A percentile compares a stretch with the other conserved stretches of the same genome.
These are phyloP conservation scores for Thermoascus crustaceus DNA, from an alignment of 2,329 filamentous ascomycete species.

Conservation along the genomic window DNA sequence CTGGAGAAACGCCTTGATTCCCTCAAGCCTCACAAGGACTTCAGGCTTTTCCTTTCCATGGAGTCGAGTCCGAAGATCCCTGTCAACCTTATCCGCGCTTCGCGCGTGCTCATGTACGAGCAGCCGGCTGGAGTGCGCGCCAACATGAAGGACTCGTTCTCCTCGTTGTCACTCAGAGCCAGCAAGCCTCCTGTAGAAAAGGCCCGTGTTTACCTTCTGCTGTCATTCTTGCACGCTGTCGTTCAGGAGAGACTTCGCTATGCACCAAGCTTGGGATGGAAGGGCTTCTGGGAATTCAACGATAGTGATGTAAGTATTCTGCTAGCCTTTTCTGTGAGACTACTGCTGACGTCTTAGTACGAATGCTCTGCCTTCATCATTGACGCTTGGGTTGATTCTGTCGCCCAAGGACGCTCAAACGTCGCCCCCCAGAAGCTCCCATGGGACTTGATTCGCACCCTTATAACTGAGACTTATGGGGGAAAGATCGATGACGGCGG, in stretches of 20 bases:
- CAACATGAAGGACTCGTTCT: slow-evolving; percentile 97
- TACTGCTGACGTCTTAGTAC: slow-evolving; percentile 53
- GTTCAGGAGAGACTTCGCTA: slow-evolving; percentile 92
- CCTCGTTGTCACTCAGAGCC: slow-evolving; percentile 67
- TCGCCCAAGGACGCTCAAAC: slow-evolving; percentile 79
- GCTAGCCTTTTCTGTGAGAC: background rate
- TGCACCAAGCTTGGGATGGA: slow-evolving; percentile 90
- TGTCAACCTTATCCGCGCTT: slow-evolving; percentile 87
- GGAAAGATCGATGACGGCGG: slow-evolving; percentile 91
- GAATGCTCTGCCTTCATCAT: slow-evolving; percentile 96
- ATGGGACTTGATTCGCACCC: slow-evolving; percentile 88
- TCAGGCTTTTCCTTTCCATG: slow-evolving; percentile 96
- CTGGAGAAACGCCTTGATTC: slow-evolving; percentile 94
- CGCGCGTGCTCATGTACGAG: slow-evolving; percentile 93
- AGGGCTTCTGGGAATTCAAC: slow-evolving; percentile 99
- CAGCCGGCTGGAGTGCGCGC: slow-evolving; percentile 93
- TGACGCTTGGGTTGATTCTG: slow-evolving; percentile 82
- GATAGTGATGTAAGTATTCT: slow-evolving; percentile 82
- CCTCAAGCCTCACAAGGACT: slow-evolving; percentile 86
- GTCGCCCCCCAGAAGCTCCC: slow-evolving; percentile 89
- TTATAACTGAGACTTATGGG: slow-evolving; percentile 91
- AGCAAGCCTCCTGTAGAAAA: slow-evolving; percentile 83
- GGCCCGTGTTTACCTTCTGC: slow-evolving; percentile 75
- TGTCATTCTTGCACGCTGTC: slow-evolving; percentile 92
- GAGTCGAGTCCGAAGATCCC: slow-evolving; percentile 95